phyloP scores from a whole-genome alignment of 2,329 filamentous ascomycete genomes.

The Cercospora zeina region DNA sequence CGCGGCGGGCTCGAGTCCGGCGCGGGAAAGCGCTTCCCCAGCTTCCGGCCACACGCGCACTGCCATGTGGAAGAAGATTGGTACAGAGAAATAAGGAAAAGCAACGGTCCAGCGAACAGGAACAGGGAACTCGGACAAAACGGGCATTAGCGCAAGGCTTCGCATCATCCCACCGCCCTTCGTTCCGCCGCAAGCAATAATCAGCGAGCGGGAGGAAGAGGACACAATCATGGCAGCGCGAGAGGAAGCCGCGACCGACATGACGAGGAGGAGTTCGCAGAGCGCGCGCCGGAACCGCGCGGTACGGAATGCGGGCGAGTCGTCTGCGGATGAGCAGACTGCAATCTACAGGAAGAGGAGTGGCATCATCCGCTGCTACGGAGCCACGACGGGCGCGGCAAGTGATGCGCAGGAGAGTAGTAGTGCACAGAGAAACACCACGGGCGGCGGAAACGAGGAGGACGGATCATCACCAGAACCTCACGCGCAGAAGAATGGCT shows the following conservation, averaged over 20 bases:
- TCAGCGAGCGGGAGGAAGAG: no score
- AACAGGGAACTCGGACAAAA: conserved; percentile 2
- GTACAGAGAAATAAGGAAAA: neutral
- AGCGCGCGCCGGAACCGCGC: conserved; percentile 19
- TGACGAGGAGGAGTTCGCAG: conserved; percentile 13
- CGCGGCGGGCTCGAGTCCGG: neutral
- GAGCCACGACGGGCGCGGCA: conserved; percentile 30
- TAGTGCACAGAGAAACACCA: conserved; percentile 12
- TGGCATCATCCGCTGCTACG: conserved; percentile 26
- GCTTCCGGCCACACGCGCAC: neutral
- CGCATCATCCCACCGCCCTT: neutral
- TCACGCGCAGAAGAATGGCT: conserved; percentile 28
- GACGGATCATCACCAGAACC: conserved; percentile 6
- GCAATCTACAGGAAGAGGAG: conserved; percentile 40
- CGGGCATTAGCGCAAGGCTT: neutral
- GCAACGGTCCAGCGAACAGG: neutral
- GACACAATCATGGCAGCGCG: conserved; percentile 19
- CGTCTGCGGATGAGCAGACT: conserved; percentile 47
- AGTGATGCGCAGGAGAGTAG: conserved; percentile 30
- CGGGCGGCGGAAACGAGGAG: neutral
- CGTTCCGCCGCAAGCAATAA: neutral
- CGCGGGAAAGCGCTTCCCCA: conserved; percentile 10
- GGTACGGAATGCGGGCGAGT: conserved; percentile 32
- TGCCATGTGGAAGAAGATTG: conserved; percentile 3
- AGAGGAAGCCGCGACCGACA: conserved; percentile 12